Percentiles rank a stretch among this genome's conserved stretches.
These are phyloP conservation scores for Abelmoschus esculentus DNA, from an alignment of 345 rosid species.

Conservation along the genomic window DNA sequence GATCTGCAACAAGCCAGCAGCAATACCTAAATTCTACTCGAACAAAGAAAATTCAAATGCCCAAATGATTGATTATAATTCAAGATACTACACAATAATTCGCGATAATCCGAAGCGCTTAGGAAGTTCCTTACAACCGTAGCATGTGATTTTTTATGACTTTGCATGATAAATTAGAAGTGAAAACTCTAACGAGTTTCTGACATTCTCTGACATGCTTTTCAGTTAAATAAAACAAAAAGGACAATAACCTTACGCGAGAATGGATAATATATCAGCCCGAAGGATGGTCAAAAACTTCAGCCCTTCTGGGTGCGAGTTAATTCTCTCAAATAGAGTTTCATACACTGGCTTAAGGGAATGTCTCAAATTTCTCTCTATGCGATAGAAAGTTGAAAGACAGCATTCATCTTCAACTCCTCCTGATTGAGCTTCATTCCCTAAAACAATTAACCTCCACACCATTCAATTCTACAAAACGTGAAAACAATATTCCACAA, in stretches of 20 bases:
- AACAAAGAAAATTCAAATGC: not conserved
- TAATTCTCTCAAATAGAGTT: conserved; percentile 73
- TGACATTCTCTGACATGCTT: not conserved
- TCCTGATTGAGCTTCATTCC: conserved; percentile 26
- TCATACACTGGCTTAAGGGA: conserved; percentile 74
- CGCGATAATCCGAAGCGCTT: not conserved
- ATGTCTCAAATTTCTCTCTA: conserved; percentile 74
- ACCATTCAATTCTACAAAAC: not conserved
- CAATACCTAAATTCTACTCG: not conserved
- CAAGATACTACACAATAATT: not conserved
- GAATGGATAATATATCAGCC: conserved; percentile 66
- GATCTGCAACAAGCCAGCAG: not conserved
- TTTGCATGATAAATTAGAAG: not conserved
- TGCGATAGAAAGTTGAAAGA: conserved; percentile 62
- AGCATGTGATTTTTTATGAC: not conserved
- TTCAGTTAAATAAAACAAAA: not conserved
- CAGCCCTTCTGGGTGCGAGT: conserved; percentile 82
- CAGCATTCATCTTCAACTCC: conserved; percentile 36
- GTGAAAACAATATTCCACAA: not conserved
- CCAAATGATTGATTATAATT: not conserved
- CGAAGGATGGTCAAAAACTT: conserved; percentile 66
- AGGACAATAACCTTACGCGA: conserved; percentile 44
- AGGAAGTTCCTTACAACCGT: not conserved
- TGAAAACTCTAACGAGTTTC: not conserved
- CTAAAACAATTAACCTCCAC: conserved; percentile 24